Evolutionary conservation across 257 asterid genomes (phyloP), one percentile per base, ranked within the genome.

Genomic region (Capsicum rhomboideum): DNA sequence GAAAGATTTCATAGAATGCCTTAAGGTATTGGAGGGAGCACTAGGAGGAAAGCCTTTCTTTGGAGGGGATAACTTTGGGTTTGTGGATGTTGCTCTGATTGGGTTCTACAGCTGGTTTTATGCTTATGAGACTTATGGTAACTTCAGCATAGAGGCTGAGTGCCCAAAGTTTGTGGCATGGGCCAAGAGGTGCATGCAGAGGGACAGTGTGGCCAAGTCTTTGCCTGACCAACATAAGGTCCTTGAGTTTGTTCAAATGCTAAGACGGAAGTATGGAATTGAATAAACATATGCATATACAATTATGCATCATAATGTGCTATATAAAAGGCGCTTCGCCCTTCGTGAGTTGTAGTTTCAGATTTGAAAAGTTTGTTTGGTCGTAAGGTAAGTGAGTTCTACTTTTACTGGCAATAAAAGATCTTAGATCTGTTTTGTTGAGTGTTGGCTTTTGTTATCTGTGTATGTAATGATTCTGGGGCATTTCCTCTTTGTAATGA

Each of bases 171-270:
- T 91, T 79, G 87, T 84, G 10, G 81, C 13, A 12, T 91, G 94
- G 94, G 89, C 66, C 18, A 88, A 87, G 49, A 91, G 85, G 52
- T 91, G 91, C 82, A 75, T 85, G 89, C 53, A 56, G 63, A 90
- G 46, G 26, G 90, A 89, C 79, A 87, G 74, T 26, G 92, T 90
- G 6, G 81, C 87, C 26, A 86, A 87, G 72, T 85, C 91, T 2
- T 82, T 90, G 83, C 83, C 90, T 17, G 86, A 87, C 71, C 89
- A 89, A 80, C 49, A 82, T 6, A 85, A 82, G 84, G 37, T 67
- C 75, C 85, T 46, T 74, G 80, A 74, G 42, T 44, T 74, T 74
- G 59, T 23, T 11, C 11, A 59, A 17, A 63, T 31, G 26, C 34
- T 87, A 2, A 84, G 84, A 61, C 29, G 85, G 59, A 37, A 2